phyloP scores from a whole-genome alignment of 202 grass and related monocot species.

The Brachypodium distachyon region DNA sequence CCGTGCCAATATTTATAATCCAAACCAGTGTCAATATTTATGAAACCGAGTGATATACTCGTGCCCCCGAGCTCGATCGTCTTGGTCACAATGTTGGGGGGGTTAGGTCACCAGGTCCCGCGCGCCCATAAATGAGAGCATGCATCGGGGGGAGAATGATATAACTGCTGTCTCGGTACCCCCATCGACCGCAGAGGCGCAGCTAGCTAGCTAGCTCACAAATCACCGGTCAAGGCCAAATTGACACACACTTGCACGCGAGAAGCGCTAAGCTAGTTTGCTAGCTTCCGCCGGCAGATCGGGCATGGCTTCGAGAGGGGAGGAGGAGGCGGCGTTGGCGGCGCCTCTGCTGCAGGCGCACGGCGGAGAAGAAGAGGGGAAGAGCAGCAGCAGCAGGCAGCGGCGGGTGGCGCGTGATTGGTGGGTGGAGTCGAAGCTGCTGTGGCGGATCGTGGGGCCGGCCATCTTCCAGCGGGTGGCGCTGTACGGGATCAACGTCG shows the following conservation, averaged over 20 bases:
- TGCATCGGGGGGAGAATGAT: too few species aligned
- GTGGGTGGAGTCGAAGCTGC: slow-evolving; percentile 54
- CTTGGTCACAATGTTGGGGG: too few species aligned
- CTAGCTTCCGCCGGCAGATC: neutral
- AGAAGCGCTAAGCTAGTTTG: neutral
- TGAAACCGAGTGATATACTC: too few species aligned
- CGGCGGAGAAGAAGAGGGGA: neutral
- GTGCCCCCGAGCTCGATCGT: too few species aligned
- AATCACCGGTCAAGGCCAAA: neutral
- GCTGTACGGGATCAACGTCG: slow-evolving; percentile 40
- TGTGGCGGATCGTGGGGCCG: slow-evolving; percentile 69
- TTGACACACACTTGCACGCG: neutral
- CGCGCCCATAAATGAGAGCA: too few species aligned
- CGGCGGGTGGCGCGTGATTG: slow-evolving; percentile 11
- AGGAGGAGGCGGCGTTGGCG: neutral
- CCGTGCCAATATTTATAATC: too few species aligned
- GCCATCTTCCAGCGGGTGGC: slow-evolving; percentile 55
- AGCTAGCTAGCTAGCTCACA: too few species aligned
- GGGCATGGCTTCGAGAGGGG: neutral
- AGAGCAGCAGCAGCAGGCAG: neutral
- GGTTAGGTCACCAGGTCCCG: too few species aligned
- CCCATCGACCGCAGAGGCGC: too few species aligned
- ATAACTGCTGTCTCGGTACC: too few species aligned
- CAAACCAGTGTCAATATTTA: too few species aligned
- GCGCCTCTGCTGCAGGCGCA: neutral